phyloP scores from a whole-genome alignment of 306 rosid genomes.

The Ochetophila trinervis region DNA sequence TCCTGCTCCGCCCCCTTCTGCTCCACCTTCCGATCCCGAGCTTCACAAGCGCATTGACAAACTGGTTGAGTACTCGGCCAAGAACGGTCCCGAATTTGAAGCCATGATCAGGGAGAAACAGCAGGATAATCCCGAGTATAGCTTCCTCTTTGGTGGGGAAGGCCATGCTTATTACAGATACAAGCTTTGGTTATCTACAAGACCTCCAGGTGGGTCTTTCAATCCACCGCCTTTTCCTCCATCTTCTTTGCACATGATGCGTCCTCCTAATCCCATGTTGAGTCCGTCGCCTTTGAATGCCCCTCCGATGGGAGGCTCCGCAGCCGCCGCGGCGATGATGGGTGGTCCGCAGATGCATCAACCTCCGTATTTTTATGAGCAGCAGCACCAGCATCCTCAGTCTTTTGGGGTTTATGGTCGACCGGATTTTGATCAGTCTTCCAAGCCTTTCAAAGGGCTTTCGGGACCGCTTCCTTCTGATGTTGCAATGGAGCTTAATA shows the following conservation, averaged over 20 bases:
- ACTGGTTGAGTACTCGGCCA: constrained; percentile 80
- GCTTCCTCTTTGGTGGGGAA: constrained; percentile 93
- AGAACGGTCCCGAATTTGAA: constrained; percentile 95
- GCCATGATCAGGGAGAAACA: constrained; percentile 95
- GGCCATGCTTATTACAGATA: constrained; percentile 82
- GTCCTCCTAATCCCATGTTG: constrained; percentile 80
- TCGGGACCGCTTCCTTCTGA: constrained; percentile 92
- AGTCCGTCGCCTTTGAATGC: constrained; percentile 54
- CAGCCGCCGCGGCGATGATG: constrained; percentile 60
- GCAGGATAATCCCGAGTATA: constrained; percentile 84
- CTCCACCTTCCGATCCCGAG: constrained; percentile 85
- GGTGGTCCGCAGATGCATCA: constrained; percentile 50
- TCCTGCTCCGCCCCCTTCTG: constrained; percentile 64
- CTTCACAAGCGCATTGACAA: constrained; percentile 91
- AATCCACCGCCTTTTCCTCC: constrained; percentile 53
- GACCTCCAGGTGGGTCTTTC: constrained; percentile 64
- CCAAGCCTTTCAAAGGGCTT: constrained; percentile 72
- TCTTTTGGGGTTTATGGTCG: constrained; percentile 70
- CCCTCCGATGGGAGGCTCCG: constrained; percentile 45
- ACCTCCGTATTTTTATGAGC: constrained; percentile 70
- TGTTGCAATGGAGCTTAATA: constrained; percentile 68
- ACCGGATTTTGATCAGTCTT: constrained; percentile 72
- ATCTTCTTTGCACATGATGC: constrained; percentile 62
- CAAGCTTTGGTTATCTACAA: constrained; percentile 73
- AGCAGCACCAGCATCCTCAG: constrained; percentile 71